Evolutionary conservation across 106 monocot genomes (phyloP).

Genomic region (Posidonia australis): DNA sequence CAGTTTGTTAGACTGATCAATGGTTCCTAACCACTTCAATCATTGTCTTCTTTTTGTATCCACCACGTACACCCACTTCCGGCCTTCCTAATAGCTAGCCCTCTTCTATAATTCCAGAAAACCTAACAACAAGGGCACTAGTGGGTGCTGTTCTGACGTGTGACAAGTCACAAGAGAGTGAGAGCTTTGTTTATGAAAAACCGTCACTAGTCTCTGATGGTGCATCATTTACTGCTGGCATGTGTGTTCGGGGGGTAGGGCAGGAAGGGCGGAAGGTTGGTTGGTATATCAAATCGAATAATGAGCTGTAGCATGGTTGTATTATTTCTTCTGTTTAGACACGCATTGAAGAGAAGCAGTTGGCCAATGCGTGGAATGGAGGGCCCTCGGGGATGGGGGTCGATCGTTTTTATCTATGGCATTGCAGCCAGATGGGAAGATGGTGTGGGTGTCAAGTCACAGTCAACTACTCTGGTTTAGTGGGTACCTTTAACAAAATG

Average conservation of each 20-base stretch:
- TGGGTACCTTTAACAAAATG: background rate
- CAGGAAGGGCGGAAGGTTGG: too few relatives aligned
- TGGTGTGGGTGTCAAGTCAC: background rate
- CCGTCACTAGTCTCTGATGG: background rate
- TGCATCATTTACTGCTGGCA: background rate
- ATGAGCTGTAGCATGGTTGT: constrained; percentile 3
- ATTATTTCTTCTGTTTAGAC: background rate
- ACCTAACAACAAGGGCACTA: too few relatives aligned
- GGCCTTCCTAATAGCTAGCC: too few relatives aligned
- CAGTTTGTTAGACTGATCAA: too few relatives aligned
- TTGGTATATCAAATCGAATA: background rate
- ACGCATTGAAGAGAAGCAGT: constrained; percentile 1
- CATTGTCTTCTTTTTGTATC: too few relatives aligned
- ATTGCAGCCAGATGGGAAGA: background rate
- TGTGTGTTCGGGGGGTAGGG: background rate
- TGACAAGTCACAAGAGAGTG: too few relatives aligned
- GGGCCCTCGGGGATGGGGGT: background rate
- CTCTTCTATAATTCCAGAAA: too few relatives aligned
- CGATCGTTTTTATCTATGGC: background rate
- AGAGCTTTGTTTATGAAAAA: too few relatives aligned
- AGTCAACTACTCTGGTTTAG: background rate
- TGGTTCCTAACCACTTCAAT: too few relatives aligned
- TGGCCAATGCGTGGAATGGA: background rate
- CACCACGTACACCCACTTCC: too few relatives aligned
- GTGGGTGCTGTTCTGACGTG: too few relatives aligned